Evolutionary conservation across 2,329 filamentous ascomycete species (phyloP).

Genomic region (Fusarium mexicanum): DNA sequence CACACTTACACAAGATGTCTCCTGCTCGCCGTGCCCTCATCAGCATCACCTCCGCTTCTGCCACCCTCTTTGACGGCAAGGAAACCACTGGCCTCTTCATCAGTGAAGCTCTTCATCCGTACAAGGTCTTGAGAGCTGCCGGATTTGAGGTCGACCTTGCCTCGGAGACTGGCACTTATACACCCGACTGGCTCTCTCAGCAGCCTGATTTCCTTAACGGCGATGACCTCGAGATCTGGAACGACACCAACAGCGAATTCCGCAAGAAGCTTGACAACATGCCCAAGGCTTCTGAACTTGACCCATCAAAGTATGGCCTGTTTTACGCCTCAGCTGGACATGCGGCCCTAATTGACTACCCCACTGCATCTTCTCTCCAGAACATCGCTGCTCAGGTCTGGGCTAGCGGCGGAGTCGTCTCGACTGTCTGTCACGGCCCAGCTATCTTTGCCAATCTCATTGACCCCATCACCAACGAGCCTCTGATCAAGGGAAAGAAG

Average conservation of each 20-base stretch:
- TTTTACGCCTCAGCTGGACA: constrained; percentile 34
- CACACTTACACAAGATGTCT: background rate
- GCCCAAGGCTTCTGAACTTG: constrained; percentile 46
- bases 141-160: constrained; percentile 11
- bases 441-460: constrained; percentile 14
- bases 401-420: background rate
- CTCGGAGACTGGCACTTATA: constrained; percentile 10
- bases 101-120: constrained; percentile 3
- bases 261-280: constrained; percentile 56
- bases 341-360: constrained; percentile 15
- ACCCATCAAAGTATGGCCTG: constrained; percentile 35
- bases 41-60: constrained; percentile 17
- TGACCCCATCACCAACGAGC: background rate
- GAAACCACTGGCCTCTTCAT: constrained; percentile 16
- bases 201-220: constrained; percentile 17
- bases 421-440: constrained; percentile 11
- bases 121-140: constrained; percentile 3
- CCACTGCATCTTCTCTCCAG: constrained; percentile 4
- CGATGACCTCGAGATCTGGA: constrained; percentile 43
- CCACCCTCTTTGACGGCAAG: constrained; percentile 10
- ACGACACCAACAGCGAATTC: constrained; percentile 54
- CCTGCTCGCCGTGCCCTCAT: constrained; percentile 19
- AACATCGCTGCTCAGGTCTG: constrained; percentile 8
- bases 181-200: constrained; percentile 10
- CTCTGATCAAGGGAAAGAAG: constrained; percentile 11